Base-by-base conservation (phyloP, 441 rosid species). In the Brassica balearica region DNA sequence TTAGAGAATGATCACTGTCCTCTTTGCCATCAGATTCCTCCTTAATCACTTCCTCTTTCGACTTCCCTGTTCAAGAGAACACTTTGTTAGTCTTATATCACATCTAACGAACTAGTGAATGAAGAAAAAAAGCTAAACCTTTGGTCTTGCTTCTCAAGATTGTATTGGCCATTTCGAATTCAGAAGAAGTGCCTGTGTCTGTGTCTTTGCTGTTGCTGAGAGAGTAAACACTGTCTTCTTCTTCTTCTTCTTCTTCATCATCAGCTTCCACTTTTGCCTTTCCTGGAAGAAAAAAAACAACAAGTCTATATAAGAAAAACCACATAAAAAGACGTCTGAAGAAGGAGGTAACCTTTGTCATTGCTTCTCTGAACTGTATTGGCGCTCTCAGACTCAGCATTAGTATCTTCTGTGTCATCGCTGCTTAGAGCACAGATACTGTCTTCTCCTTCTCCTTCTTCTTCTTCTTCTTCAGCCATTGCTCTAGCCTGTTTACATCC, bases 401-500 rank as follows among this genome's bases (percentile, higher is more conserved):
- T 34, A 34, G 48, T 27, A 19, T 66, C 43, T 10, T 66, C 43
- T 14, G 65, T 74, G 27, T 67, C 46, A 8, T 69, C 46, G 12
- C 66, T 77, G 59, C 51, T 76, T 65, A 76, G 2, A 61, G 56
- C 48, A 9, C 4, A n/a, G 14, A 32, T 22, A 59, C 38, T 23
- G 51, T 36, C 29, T 51, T 43, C n/a, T 43, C 5, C n/a, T 43
- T 38, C 74, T 51, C 46, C 2, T 3, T 36, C 20, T 0, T 51
- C 68, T 0, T 41, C 56, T 1, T 60, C 70, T 2, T 15, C 51
- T 9, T 65, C 53, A 36, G 51, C 9, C 25, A 53, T 25, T 8
- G 6, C 66, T 69, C 70, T 56, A 51, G 8, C 64, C 66, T 79
- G 55, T 74, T 73, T 73, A 20, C 60, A 63, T 34, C 41, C 74